Conservation (phyloP, 1,284 basidiomycete species). For the Porogramme epimiltina region DNA sequence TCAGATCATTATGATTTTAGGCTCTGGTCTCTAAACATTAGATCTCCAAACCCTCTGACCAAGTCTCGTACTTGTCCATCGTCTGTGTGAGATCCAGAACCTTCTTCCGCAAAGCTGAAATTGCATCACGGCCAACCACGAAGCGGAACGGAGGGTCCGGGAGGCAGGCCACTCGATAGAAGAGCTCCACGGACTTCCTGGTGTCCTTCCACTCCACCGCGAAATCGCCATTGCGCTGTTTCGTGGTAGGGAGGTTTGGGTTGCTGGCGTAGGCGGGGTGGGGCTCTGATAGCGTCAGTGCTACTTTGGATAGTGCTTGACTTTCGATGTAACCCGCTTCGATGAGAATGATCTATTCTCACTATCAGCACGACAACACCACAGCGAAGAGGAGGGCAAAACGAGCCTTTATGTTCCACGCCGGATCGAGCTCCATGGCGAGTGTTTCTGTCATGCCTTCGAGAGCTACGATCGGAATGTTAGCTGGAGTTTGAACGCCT, state of each 20-base stretch:
- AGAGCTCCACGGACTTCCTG: constrained; percentile 7
- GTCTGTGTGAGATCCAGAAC: background rate
- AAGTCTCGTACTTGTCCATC: constrained; percentile 4
- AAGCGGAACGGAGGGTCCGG: constrained; percentile 13
- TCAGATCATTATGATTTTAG: no score
- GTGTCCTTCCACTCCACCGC: background rate
- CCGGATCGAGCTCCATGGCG: constrained; percentile 35
- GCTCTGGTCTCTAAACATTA: no score
- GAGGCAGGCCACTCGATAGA: no score
- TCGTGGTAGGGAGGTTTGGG: constrained; percentile 2
- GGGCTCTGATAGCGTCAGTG: background rate
- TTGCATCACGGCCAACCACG: constrained; percentile 10
- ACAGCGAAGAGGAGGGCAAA: background rate
- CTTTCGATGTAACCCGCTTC: constrained; percentile 11
- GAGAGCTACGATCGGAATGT: constrained; percentile 1
- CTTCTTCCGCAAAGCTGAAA: constrained; percentile 4
- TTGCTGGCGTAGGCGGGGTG: constrained; percentile 13
- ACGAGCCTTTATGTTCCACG: constrained; percentile 42
- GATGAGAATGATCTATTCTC: constrained; percentile 6
- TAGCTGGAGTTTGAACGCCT: no score
- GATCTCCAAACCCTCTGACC: constrained; percentile 11
- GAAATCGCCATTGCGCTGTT: background rate
- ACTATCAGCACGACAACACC: no score
- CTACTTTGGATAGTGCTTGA: background rate
- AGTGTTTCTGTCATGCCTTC: constrained; percentile 36